Conservation (phyloP, 345 rosid species). For the Kandelia obovata region DNA sequence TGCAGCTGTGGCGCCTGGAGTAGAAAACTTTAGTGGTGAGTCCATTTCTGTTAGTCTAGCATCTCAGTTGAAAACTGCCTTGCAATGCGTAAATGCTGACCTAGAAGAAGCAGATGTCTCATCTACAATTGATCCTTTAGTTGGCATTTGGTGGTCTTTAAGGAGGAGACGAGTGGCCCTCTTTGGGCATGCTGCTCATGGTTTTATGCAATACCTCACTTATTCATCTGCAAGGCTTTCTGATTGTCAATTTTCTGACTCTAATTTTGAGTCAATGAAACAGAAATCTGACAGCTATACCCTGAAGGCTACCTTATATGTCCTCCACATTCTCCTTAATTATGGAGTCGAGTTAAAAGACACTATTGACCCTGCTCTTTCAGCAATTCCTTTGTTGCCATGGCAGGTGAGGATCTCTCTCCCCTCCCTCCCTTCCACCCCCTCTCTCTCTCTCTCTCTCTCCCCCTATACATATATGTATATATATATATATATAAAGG, state of each 20-base stretch:
- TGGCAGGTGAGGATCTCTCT: constrained; percentile 69
- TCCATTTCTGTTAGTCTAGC: constrained; percentile 59
- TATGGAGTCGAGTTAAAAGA: constrained; percentile 84
- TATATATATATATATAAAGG: no score
- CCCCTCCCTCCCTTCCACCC: neutral
- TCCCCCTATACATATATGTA: neutral
- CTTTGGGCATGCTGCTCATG: constrained; percentile 79
- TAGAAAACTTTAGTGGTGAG: constrained; percentile 51
- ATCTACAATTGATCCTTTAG: constrained; percentile 49
- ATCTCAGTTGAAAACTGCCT: constrained; percentile 48
- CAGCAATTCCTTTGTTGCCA: constrained; percentile 68
- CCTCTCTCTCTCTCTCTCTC: neutral
- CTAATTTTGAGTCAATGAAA: constrained; percentile 51
- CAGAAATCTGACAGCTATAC: constrained; percentile 55
- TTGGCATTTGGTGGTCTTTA: constrained; percentile 75
- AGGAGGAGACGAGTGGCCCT: constrained; percentile 80
- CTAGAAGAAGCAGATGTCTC: constrained; percentile 43
- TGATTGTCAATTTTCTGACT: constrained; percentile 44
- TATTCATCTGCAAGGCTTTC: constrained; percentile 53
- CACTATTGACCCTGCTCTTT: constrained; percentile 67
- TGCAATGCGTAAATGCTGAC: constrained; percentile 35
- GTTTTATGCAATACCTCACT: constrained; percentile 68
- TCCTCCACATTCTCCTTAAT: constrained; percentile 75
- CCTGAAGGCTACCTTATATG: constrained; percentile 73
- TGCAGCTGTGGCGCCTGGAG: constrained; percentile 66